Conservation (phyloP, 306 rosid genomes). For the Crotalaria pallida region DNA sequence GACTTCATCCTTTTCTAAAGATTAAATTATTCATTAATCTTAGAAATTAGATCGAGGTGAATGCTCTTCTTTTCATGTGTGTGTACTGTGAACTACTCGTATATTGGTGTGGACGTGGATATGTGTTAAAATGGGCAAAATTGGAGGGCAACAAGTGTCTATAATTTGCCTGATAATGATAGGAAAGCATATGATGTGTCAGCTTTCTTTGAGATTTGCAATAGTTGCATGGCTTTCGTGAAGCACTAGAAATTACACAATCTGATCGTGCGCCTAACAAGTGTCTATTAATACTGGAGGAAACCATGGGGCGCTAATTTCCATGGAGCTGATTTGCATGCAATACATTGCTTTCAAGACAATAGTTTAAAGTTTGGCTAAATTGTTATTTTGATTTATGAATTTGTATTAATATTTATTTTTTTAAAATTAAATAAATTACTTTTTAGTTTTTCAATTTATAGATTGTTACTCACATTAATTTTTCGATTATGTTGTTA, state of each 20-base stretch:
- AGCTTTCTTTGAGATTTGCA: not conserved
- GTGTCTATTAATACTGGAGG: not conserved
- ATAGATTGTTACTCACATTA: too few relatives aligned
- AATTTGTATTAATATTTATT: too few relatives aligned
- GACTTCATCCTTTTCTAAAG: not conserved
- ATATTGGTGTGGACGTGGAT: not conserved
- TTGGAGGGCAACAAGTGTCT: not conserved
- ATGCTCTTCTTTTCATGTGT: not conserved
- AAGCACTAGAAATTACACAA: not conserved
- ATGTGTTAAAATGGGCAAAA: not conserved
- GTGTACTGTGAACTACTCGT: too few relatives aligned
- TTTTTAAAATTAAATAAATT: too few relatives aligned
- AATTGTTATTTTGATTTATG: too few relatives aligned
- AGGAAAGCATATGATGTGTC: not conserved
- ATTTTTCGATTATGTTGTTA: too few relatives aligned
- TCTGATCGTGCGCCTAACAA: not conserved
- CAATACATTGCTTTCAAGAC: too few relatives aligned
- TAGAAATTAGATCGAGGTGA: not conserved
- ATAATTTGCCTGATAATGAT: not conserved
- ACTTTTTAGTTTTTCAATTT: too few relatives aligned
- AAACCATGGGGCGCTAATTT: not conserved
- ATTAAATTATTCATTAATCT: not conserved
- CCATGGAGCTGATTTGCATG: too few relatives aligned
- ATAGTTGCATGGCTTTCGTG: not conserved
- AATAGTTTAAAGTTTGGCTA: too few relatives aligned